Percentiles rank a stretch among this genome's conserved stretches.
Conservation (phyloP, 169 alveolate species). For the Plasmodium billcollinsi region DNA sequence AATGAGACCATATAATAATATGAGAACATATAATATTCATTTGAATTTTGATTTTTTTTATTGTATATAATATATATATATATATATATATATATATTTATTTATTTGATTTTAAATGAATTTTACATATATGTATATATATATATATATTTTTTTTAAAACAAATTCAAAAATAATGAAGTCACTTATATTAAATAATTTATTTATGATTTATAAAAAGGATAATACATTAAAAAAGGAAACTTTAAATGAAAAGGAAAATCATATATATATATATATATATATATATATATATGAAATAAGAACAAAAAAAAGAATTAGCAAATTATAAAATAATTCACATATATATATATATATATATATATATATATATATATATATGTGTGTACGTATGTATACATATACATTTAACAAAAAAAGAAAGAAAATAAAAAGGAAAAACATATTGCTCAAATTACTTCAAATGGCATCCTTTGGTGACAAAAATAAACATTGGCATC, state of each 20-base stretch:
- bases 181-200: background rate
- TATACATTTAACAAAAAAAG: constrained; percentile 38
- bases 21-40: background rate
- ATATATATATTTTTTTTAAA: constrained; percentile 9
- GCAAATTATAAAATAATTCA: too few relatives aligned
- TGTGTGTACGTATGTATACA: background rate
- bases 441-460: constrained; percentile 1
- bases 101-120: background rate
- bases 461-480: constrained; percentile 51
- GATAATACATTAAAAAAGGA: background rate
- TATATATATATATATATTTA: background rate
- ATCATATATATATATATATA: background rate
- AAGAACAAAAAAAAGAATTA: too few relatives aligned
- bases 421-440: constrained; percentile 17
- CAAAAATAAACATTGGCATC: constrained; percentile 74
- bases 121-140: background rate
- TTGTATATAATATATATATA: background rate
- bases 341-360: background rate
- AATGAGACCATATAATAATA: background rate
- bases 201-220: too few relatives aligned
- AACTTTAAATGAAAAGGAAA: background rate
- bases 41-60: background rate
- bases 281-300: background rate
- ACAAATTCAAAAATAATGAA: constrained; percentile 1
- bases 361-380: background rate